Evolutionary conservation across 2,329 filamentous ascomycete genomes (phyloP).

Genomic region (Fusarium floridanum): DNA sequence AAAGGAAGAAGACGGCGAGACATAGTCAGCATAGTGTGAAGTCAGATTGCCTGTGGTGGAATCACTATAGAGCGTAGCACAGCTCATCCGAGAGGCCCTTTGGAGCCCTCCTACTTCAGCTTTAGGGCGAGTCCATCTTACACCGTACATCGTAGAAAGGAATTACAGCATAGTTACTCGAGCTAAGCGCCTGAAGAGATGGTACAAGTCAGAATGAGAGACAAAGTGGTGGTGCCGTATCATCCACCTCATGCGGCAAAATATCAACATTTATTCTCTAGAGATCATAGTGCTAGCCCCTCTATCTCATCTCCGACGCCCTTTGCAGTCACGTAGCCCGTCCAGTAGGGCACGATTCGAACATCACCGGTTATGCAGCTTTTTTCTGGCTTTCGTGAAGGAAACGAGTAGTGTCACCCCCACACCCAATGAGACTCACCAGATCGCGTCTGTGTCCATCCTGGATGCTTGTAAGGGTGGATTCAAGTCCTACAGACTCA

Average conservation of each 20-base stretch:
- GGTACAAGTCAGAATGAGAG: neutral
- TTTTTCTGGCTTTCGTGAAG: neutral
- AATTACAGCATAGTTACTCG: neutral
- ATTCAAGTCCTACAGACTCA: neutral
- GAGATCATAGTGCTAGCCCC: neutral
- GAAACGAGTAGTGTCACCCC: neutral
- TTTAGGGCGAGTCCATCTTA: neutral
- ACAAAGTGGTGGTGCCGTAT: neutral
- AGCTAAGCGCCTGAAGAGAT: neutral
- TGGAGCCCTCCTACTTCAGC: neutral
- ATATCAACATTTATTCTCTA: neutral
- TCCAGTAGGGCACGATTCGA: neutral
- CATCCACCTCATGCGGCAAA: neutral
- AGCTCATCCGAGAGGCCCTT: neutral
- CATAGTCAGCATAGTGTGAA: neutral
- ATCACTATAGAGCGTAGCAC: neutral
- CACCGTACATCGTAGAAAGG: neutral
- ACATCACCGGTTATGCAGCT: neutral
- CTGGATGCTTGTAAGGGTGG: conserved; percentile 1
- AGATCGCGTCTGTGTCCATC: neutral
- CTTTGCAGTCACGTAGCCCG: neutral
- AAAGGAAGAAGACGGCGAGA: neutral
- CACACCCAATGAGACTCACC: neutral
- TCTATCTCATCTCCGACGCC: neutral
- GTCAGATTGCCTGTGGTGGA: neutral